Base-by-base conservation (phyloP, 106 monocot species). In the Amphibolis antarctica region DNA sequence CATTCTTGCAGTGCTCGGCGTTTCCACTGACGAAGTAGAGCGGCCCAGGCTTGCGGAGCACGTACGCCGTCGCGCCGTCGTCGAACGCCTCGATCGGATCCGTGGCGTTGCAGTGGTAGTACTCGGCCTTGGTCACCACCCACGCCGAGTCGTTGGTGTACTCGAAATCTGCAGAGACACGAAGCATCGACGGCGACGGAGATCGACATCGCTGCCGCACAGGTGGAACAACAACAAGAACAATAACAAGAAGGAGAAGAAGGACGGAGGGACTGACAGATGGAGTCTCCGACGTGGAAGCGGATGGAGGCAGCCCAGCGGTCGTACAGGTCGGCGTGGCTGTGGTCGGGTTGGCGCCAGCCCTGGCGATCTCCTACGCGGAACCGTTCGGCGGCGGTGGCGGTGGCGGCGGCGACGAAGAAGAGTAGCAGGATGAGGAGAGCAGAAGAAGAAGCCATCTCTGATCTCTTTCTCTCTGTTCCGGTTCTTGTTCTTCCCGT, bases 81-180 rank as follows among this genome's bases (percentile, higher is more conserved):
- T 59, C 25, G 48, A 59, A 59, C n/a, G 45, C 13, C 25, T 22
- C 59, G 1, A 46, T 59, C 3, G 69, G 69, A 10, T 19, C n/a
- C 17, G 59, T 59, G 15, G 59, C 59, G 69, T 69, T 69, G 69
- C 69, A 69, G 69, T 69, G 69, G 59, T 69, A 69, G 46, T 69
- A 69, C 30, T 59, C 69, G 5, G 46, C 9, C 27, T 69, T 69
- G 59, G 59, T 59, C 44, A 69, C 30, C n/a, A 46, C 27, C 9
- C 58, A 58, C 10, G 59, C 69, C 47, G 69, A 69, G 59, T 69
- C 69, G 46, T 69, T 69, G 19, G 28, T 59, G 59, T 59, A 69
- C 44, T 18, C 17, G 24, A 69, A 69, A 69, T 59, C 69, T 69
- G 7, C n/a, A 36, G 20, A 63, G 20, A 42, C 46, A 5, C 7